Evolutionary conservation across 2,329 filamentous ascomycete species (phyloP), one percentile per base, ranked within the genome.

Genomic region (Exophiala aquamarina): DNA sequence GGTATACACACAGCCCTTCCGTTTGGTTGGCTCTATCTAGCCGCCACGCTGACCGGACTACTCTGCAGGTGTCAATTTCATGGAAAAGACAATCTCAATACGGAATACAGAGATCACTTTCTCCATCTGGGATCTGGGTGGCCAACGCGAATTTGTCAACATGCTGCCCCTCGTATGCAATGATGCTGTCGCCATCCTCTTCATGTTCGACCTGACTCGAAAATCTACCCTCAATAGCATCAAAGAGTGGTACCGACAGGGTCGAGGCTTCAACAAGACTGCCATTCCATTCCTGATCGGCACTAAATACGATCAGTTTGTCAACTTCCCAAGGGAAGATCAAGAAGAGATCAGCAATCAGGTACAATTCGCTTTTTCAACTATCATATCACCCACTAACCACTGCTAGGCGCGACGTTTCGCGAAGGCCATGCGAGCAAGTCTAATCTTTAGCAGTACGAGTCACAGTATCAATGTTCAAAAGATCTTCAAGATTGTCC

Each of bases 71-170:
- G 93, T 98, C 70, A 98, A 98, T 70, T 98, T 98, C 71, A 98
- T 98, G 93, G 93, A 98, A 70, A 98, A 98, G 79, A 98, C 93
- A 28, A 98, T 98, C 66, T 95, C 89, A 54, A 98, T 98, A 70
- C 87, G 93, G 54, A 98, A 98, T 71, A 98, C 93, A 13, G 93
- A 98, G 71, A 98, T 98, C 69, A 98, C 93, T 34, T 98, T 98
- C 72, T 95, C 90, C 52, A 98, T 98, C 66, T 98, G 93, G 93
- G 93, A 98, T 75, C 73, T 98, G 45, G 93, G 93, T 61, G 93
- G 93, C 57, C 93, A 98, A 75, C 86, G 93, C 64, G 93, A 98
- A 72, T 98, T 98, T 64, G 93, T 98, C 71, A 98, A 98, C 75
- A 98, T 98, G 93, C 76, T 98, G 53, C 93, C 93, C 17, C 80